Base-by-base conservation (phyloP, 306 rosid species). In the Geum urbanum region DNA sequence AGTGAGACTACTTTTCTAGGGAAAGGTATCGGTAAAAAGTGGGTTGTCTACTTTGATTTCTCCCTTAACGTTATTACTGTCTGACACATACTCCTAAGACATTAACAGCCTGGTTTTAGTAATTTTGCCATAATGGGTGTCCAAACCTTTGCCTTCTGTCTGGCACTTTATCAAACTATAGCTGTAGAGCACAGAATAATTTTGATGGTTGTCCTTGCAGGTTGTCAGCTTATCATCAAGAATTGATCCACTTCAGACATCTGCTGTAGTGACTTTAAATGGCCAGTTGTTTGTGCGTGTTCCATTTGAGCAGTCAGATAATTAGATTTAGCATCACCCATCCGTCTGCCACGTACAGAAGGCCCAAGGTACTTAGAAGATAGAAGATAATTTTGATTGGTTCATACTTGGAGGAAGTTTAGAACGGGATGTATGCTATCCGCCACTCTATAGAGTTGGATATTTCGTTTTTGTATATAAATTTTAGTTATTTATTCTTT, bases 181-280 rank as follows among this genome's bases (percentile, higher is more conserved):
- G n/a, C 45, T 24, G 65, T 49, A 70, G 37, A 32, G 37, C 37
- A 4, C 37, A 32, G n/a, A 8, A 24, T 70, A 56, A 56, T 47
- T 3, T 14, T 22, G 45, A 37, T 43, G 52, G 74, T 63, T 73
- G 55, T 58, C 24, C 64, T 51, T 66, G 12, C 70, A 88, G 95
- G 87, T 88, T 71, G 95, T 88, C 39, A 88, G 83, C 85, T 81
- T 88, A 65, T 87, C 95, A 13, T 74, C 89, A 62, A 86, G 91
- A 82, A 88, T 88, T 48, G 95, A 88, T 81, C 95, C 91, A 72
- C 95, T 86, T 70, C 95, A 86, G 80, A 88, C 95, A 22, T 86
- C 95, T 0, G 95, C 95, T 8, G 95, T 88, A 56, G 95, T 88
- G 56, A 88, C 95, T 6, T 71, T 88, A 78, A 89, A 86, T 52